phyloP scores from a whole-genome alignment of 176 grass and related monocot species.

The Ananas comosus region DNA sequence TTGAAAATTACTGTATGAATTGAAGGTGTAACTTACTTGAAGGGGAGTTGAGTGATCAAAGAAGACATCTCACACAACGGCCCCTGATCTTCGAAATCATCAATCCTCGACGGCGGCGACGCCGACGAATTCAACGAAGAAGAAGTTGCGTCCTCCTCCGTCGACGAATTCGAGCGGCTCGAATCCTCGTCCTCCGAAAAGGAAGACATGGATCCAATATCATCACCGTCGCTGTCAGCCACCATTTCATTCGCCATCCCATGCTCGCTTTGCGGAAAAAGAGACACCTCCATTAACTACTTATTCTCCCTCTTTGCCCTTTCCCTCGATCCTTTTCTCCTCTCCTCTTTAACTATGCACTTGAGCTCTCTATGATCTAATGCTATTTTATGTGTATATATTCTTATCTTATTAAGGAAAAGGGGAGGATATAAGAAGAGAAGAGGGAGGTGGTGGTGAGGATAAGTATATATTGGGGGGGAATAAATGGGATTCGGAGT shows the following conservation, averaged over 20 bases:
- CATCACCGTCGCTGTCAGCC: not conserved
- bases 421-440: not conserved
- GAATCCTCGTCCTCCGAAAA: conserved; percentile 9
- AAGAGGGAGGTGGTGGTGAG: not conserved
- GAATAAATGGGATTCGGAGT: not conserved
- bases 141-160: conserved; percentile 25
- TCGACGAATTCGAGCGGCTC: conserved; percentile 29
- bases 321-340: not conserved
- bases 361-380: not conserved
- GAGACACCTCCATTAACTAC: not conserved
- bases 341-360: not conserved
- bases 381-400: not conserved
- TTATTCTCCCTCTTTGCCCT: not conserved
- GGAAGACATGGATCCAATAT: not conserved
- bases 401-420: not conserved
- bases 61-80: conserved; percentile 45
- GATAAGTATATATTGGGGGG: not conserved
- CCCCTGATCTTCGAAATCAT: conserved; percentile 15
- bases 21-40: conserved; percentile 27
- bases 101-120: conserved; percentile 13
- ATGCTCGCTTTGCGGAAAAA: not conserved
- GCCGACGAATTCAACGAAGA: conserved; percentile 8
- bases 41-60: conserved; percentile 41
- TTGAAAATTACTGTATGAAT: not conserved
- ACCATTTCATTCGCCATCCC: not conserved